phyloP scores from a whole-genome alignment of 1,284 basidiomycete genomes.

The Pseudomicrostroma phylloplanum region DNA sequence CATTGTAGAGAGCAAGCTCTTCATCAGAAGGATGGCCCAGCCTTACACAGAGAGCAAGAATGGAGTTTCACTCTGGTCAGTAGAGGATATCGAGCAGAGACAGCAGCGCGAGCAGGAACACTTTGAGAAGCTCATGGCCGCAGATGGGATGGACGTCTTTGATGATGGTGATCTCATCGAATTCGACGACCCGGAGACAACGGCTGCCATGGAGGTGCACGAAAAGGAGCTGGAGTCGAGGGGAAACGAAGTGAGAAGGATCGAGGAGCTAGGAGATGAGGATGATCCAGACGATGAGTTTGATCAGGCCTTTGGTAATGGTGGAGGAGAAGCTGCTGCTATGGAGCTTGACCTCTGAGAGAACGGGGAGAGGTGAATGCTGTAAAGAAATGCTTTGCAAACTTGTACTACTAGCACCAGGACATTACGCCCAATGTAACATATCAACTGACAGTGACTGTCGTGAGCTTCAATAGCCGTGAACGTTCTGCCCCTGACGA shows the following conservation, averaged over 20 bases:
- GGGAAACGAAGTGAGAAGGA: background rate
- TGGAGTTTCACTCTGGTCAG: conserved; percentile 86
- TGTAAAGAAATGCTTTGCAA: background rate
- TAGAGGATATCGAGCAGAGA: conserved; percentile 73
- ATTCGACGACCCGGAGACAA: background rate
- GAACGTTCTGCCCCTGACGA: too few relatives aligned
- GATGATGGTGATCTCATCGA: conserved; percentile 18
- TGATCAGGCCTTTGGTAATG: conserved; percentile 32
- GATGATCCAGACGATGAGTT: conserved; percentile 28
- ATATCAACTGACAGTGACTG: too few relatives aligned
- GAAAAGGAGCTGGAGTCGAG: background rate
- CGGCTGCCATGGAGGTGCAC: conserved; percentile 8
- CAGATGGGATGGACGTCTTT: conserved; percentile 23
- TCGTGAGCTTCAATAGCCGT: too few relatives aligned
- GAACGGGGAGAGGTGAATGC: background rate
- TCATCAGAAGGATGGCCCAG: conserved; percentile 96
- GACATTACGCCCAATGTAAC: too few relatives aligned
- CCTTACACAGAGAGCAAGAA: conserved; percentile 81
- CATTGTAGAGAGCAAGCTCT: conserved; percentile 85
- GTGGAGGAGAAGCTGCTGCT: conserved; percentile 6
- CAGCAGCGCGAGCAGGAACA: conserved; percentile 67
- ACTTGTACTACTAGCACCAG: too few relatives aligned
- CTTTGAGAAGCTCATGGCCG: conserved; percentile 35
- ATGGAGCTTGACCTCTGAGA: conserved; percentile 1
- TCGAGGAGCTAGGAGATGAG: background rate